A percentile compares a stretch with the other conserved stretches of the same genome.
These are phyloP conservation scores for Paralagenidium karlingii DNA, from an alignment of 352 stramenopile species.

Conservation along the genomic window DNA sequence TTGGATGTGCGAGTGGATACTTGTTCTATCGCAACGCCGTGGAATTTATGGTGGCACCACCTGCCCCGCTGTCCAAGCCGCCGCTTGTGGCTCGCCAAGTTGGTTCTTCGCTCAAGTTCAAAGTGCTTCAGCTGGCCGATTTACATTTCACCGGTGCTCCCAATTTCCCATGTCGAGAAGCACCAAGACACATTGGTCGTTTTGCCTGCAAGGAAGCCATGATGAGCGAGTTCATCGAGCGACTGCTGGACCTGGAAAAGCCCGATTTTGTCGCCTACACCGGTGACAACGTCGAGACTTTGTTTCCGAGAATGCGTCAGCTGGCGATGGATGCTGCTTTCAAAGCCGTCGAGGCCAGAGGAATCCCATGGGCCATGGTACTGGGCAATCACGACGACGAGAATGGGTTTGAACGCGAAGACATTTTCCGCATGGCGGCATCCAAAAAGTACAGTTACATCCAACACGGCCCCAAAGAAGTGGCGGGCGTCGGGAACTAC, in stretches of 20 bases:
- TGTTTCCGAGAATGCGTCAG: conserved; percentile 8
- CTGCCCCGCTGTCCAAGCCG: too few relatives aligned
- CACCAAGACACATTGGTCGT: conserved; percentile 7
- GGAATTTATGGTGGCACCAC: too few relatives aligned
- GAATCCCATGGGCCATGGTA: conserved; percentile 38
- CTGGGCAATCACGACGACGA: conserved; percentile 63
- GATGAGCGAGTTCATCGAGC: conserved; percentile 34
- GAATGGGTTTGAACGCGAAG: conserved; percentile 18
- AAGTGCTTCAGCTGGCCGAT: conserved; percentile 59
- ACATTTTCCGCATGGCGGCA: conserved; percentile 19
- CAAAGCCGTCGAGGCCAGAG: conserved; percentile 15
- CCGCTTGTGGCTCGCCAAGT: too few relatives aligned
- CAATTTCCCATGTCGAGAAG: conserved; percentile 14
- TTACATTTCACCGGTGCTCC: conserved; percentile 38
- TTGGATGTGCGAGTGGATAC: too few relatives aligned
- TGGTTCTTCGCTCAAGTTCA: conserved; percentile 28
- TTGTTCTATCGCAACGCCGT: too few relatives aligned
- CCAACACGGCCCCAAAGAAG: conserved; percentile 21
- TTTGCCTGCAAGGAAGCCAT: conserved; percentile 24
- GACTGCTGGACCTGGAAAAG: conserved; percentile 38
- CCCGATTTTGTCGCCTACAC: conserved; percentile 57
- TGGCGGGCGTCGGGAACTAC: conserved; percentile 58
- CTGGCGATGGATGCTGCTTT: conserved; percentile 22
- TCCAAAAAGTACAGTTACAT: conserved; percentile 26
- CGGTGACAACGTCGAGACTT: conserved; percentile 42